Base-by-base conservation (phyloP, 2,329 filamentous ascomycete genomes). In the Thielaviopsis euricoi region DNA sequence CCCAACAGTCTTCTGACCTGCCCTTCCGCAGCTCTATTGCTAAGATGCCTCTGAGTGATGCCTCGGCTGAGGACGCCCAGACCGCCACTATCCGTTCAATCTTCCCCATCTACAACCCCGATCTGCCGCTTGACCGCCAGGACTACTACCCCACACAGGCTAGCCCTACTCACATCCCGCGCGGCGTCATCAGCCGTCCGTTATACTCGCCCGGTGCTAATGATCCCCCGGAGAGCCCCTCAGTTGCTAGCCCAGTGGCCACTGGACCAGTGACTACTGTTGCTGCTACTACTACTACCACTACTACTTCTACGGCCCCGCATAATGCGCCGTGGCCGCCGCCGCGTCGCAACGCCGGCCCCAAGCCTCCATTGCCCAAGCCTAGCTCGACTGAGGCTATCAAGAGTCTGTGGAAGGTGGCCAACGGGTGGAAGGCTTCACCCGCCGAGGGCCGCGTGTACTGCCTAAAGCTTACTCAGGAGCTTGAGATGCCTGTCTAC, bases 61-160 rank as follows among this genome's bases (percentile, higher is more conserved):
- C 69, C 9, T 52, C 67, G 1, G 52, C 60, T 21, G 15, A 60
- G 65, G 4, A 63, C 65, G 22, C 61, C 67, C 51, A 66, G 66
- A 55, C 67, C 62, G 60, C 71, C 6, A 71, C 76, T 0, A 76
- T 86, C 64, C 77, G 79, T 33, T 89, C 86, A 23, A 89, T 90
- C 64, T 90, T 90, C 64, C 86, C 86, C 7, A 76, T 78, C 29
- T 89, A 89, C 66, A 82, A 90, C 64, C 83, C 81, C 2, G 77
- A 76, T 1, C 66, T 87, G 23, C 74, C 85, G 5, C 75, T 88
- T 2, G 75, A 81, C 58, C 79, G 81, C 59, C 86, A 90, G 65
- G 70, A 79, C 52, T 89, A 90, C 69, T 85, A 78, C 53, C 85
- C 86, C 2, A 83, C 80, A 0, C 80, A 85, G 66, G 71, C 76